Evolutionary conservation across 2,329 filamentous ascomycete genomes (phyloP).

Genomic region (Neodidymelliopsis sp.): DNA sequence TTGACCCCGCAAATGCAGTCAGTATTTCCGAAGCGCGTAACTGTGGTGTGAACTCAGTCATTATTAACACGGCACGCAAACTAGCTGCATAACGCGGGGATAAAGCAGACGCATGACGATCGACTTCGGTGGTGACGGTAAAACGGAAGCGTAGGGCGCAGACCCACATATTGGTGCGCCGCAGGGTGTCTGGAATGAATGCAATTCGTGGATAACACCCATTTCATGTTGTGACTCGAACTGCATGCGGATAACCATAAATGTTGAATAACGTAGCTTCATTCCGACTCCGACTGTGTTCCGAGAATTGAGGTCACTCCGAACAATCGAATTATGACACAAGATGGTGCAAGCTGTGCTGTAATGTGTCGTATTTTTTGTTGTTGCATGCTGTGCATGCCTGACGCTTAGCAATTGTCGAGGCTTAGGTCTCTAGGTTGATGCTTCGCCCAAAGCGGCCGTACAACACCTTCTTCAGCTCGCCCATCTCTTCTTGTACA

Average conservation of each 20-base stretch:
- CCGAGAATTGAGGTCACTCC: constrained; percentile 10
- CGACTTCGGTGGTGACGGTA: constrained; percentile 5
- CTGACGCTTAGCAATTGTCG: not conserved
- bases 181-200: constrained; percentile 11
- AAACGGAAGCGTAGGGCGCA: constrained; percentile 14
- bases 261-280: not conserved
- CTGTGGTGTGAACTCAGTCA: constrained; percentile 9
- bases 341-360: not conserved
- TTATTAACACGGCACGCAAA: constrained; percentile 21
- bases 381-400: not conserved
- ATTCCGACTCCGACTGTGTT: constrained; percentile 18
- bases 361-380: not conserved
- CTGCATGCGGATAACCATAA: not conserved
- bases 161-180: constrained; percentile 14
- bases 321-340: not conserved
- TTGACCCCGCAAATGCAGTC: constrained; percentile 19
- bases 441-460: constrained; percentile 95
- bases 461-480: constrained; percentile 91
- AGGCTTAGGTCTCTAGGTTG: constrained; percentile 80
- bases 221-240: constrained; percentile 11
- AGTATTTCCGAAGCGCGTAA: constrained; percentile 21
- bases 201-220: constrained; percentile 2
- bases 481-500: constrained; percentile 84
- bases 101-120: constrained; percentile 20
- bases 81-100: constrained; percentile 22